These are phyloP conservation scores for Aphanomyces cochlioides DNA, from an alignment of 352 stramenopile species.

Conservation along the genomic window DNA sequence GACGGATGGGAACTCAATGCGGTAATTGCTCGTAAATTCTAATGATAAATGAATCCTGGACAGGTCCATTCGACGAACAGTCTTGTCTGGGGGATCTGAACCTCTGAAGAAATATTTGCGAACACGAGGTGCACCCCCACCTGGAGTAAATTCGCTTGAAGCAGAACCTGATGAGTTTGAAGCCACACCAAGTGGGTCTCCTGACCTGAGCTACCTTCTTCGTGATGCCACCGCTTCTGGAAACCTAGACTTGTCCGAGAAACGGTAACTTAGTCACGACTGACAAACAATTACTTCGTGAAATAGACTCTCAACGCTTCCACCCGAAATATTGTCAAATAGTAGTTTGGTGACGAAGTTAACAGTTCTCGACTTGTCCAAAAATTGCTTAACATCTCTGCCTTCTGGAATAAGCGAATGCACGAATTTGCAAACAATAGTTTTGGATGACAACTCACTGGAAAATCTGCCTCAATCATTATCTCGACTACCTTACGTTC, in stretches of 20 bases:
- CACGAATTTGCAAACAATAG: conserved; percentile 53
- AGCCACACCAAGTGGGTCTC: conserved; percentile 14
- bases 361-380: conserved; percentile 51
- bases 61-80: conserved; percentile 53
- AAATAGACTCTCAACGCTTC: conserved; percentile 17
- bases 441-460: conserved; percentile 62
- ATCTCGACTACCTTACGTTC: conserved; percentile 44
- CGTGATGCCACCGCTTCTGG: conserved; percentile 57
- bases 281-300: too few relatives aligned
- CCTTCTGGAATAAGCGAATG: conserved; percentile 49
- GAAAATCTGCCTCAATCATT: conserved; percentile 46
- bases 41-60: neutral
- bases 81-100: conserved; percentile 64
- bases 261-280: conserved; percentile 12
- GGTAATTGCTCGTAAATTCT: conserved; percentile 15
- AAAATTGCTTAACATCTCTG: conserved; percentile 52
- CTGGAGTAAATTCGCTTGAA: conserved; percentile 50
- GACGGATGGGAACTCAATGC: conserved; percentile 69
- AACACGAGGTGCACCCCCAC: conserved; percentile 54
- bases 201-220: conserved; percentile 43
- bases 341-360: conserved; percentile 6
- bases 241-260: conserved; percentile 46
- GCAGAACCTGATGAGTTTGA: conserved; percentile 57
- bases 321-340: neutral
- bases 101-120: conserved; percentile 80